These are phyloP conservation scores for Boeremia exigua DNA, from an alignment of 2,329 filamentous ascomycete species.

Conservation along the genomic window DNA sequence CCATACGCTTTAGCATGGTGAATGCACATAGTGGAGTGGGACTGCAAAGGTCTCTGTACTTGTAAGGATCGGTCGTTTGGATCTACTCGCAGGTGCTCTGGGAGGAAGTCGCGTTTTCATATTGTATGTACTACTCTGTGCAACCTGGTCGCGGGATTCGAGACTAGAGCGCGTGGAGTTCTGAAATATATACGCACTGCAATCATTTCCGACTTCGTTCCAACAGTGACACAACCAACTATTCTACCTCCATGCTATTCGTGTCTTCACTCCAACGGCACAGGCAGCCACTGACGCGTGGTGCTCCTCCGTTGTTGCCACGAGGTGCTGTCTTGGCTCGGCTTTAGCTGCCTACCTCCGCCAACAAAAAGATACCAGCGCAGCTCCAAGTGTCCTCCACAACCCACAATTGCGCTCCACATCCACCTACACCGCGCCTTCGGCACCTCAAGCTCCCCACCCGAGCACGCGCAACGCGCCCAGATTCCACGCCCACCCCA, in stretches of 20 bases:
- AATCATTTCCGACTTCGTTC: not conserved
- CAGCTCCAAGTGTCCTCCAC: constrained; percentile 29
- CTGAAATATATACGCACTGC: constrained; percentile 13
- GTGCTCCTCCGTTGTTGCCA: not conserved
- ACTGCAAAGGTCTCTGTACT: constrained; percentile 30
- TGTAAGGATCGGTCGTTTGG: constrained; percentile 30
- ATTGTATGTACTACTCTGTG: constrained; percentile 20
- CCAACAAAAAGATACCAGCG: constrained; percentile 13
- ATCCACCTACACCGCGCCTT: not conserved
- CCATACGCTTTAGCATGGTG: constrained; percentile 21
- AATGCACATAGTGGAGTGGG: constrained; percentile 20
- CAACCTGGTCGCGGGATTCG: constrained; percentile 4
- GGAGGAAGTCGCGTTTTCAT: constrained; percentile 16
- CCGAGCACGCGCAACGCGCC: not conserved
- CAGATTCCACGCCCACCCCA: not conserved
- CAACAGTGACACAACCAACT: not conserved
- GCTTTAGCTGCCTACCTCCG: constrained; percentile 11
- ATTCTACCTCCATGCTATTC: too few species aligned
- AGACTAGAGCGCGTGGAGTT: constrained; percentile 11
- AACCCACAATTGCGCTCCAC: constrained; percentile 14
- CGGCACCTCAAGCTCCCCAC: not conserved
- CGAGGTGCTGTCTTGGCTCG: constrained; percentile 14
- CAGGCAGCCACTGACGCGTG: constrained; percentile 9
- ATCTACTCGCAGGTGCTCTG: constrained; percentile 14
- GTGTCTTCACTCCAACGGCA: not conserved